Conservation (phyloP, 2,329 filamentous ascomycete genomes). For the Grosmannia huntii region DNA sequence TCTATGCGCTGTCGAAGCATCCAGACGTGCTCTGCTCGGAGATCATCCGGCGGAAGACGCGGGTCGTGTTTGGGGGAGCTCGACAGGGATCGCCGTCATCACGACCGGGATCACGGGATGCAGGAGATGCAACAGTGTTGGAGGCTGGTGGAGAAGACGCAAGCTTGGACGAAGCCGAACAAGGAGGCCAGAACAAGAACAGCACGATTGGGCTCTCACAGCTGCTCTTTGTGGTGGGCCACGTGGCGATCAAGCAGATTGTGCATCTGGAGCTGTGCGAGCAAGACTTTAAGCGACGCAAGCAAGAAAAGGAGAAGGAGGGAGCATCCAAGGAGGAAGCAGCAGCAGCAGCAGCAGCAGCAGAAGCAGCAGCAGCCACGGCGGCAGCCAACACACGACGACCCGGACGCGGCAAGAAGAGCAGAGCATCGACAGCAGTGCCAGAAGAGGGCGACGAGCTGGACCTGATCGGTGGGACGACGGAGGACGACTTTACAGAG, state of each 20-base stretch:
- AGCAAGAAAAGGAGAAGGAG: conserved; percentile 74
- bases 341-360: conserved; percentile 2
- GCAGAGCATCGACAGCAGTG: conserved; percentile 15
- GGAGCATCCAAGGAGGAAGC: conserved; percentile 7
- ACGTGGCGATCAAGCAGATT: conserved; percentile 97
- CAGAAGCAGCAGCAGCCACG: conserved; percentile 21
- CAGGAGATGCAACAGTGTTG: conserved; percentile 12
- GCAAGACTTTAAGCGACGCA: conserved; percentile 92
- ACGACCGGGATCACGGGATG: conserved; percentile 34
- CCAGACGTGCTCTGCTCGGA: conserved; percentile 89
- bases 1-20: conserved; percentile 87
- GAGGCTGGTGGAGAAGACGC: neutral
- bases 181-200: neutral
- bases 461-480: conserved; percentile 92
- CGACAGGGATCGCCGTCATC: conserved; percentile 31
- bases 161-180: neutral
- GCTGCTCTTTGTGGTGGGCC: conserved; percentile 85
- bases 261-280: conserved; percentile 97
- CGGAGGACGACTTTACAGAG: conserved; percentile 85
- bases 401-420: conserved; percentile 19
- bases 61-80: conserved; percentile 50
- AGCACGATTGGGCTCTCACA: conserved; percentile 61
- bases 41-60: conserved; percentile 76
- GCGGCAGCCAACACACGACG: conserved; percentile 7
- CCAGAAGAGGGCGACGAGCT: conserved; percentile 64